These are phyloP conservation scores for Spinellus fusiger DNA, from an alignment of 192 early-diverging fungal species.

Conservation along the genomic window DNA sequence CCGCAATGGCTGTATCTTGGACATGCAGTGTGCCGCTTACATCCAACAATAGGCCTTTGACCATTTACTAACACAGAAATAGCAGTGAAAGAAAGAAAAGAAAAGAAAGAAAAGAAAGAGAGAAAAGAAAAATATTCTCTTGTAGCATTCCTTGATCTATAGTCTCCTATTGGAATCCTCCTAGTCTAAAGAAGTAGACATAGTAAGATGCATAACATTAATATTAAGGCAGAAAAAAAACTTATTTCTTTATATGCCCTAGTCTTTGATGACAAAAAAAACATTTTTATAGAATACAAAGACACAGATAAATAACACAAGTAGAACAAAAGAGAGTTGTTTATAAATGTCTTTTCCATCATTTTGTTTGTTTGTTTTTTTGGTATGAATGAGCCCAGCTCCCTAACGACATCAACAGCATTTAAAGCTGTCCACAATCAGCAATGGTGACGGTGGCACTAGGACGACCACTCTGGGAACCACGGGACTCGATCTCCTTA, in stretches of 20 bases:
- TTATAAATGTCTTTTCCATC: too few species aligned
- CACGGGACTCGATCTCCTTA: conserved; percentile 52
- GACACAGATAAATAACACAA: too few species aligned
- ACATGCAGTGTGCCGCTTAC: conserved; percentile 78
- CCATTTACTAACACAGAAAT: not conserved
- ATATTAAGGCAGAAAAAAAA: too few species aligned
- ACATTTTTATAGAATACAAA: too few species aligned
- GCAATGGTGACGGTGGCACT: conserved; percentile 49
- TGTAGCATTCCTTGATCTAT: not conserved
- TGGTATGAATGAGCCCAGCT: too few species aligned
- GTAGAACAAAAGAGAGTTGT: too few species aligned
- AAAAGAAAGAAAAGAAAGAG: not conserved
- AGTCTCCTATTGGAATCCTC: not conserved
- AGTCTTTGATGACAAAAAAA: too few species aligned
- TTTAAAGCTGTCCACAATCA: conserved; percentile 62
- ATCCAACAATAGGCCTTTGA: conserved; percentile 65
- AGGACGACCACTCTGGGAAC: conserved; percentile 47
- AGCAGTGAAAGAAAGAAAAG: not conserved
- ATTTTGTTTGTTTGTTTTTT: too few species aligned
- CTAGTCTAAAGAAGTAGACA: too few species aligned
- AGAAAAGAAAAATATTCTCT: not conserved
- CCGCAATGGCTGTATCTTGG: conserved; percentile 55
- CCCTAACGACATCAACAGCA: too few species aligned
- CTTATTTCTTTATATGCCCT: too few species aligned
- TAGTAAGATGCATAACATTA: too few species aligned